phyloP scores from a whole-genome alignment of 23 red algal species.

The Gracilaria gracilis region DNA sequence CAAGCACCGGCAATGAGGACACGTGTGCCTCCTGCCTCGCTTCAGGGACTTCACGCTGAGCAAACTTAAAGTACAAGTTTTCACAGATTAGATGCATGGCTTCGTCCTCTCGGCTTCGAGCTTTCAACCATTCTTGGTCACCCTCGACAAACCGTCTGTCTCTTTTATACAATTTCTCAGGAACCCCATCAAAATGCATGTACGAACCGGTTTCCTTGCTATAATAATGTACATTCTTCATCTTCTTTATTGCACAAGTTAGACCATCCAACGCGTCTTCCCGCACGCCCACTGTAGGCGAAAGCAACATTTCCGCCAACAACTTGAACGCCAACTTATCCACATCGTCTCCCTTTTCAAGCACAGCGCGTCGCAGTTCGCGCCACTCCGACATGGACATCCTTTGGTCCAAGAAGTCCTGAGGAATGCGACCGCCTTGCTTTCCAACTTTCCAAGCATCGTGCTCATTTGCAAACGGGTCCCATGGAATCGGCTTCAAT shows the following conservation, averaged over 20 bases:
- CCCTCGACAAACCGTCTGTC: constrained; percentile 32
- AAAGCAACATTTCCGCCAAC: constrained; percentile 58
- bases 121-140: constrained; percentile 37
- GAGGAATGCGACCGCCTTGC: background rate
- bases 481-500: constrained; percentile 23
- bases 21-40: background rate
- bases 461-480: background rate
- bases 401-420: background rate
- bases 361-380: background rate
- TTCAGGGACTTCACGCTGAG: constrained; percentile 2
- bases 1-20: background rate
- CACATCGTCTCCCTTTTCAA: constrained; percentile 44
- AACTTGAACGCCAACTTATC: constrained; percentile 67
- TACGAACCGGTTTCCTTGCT: constrained; percentile 14
- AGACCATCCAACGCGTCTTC: constrained; percentile 20
- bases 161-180: constrained; percentile 13
- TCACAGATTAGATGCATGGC: constrained; percentile 40
- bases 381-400: constrained; percentile 29
- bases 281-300: constrained; percentile 36
- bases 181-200: background rate
- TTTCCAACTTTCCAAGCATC: background rate
- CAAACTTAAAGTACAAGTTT: constrained; percentile 50
- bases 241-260: constrained; percentile 30
- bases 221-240: constrained; percentile 19
- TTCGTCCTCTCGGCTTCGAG: constrained; percentile 12